Evolutionary conservation across 306 rosid genomes (phyloP).

Genomic region (Cicer judaicum): DNA sequence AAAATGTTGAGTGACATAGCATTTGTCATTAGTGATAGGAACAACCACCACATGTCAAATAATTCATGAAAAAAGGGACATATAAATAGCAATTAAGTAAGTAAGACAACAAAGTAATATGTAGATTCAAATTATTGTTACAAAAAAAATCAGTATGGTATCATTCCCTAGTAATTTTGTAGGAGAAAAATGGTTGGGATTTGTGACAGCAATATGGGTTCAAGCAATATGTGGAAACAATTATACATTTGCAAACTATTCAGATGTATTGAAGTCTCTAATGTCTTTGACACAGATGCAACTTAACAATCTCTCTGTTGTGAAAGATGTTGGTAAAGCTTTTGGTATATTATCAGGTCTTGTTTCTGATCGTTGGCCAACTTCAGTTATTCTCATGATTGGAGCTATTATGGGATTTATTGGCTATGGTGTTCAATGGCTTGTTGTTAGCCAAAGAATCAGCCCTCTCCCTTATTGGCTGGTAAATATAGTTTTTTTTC

Average conservation of each 20-base stretch:
- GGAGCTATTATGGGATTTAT: slow-evolving; percentile 53
- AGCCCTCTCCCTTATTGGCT: slow-evolving; percentile 60
- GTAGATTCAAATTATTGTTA: neutral
- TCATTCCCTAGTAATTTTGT: slow-evolving; percentile 30
- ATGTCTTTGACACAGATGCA: slow-evolving; percentile 54
- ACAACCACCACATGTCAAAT: slow-evolving; percentile 11
- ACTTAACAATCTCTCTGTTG: slow-evolving; percentile 60
- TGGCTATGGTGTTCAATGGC: slow-evolving; percentile 62
- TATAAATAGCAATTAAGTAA: slow-evolving; percentile 33
- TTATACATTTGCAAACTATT: slow-evolving; percentile 57
- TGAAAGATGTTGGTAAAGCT: slow-evolving; percentile 61
- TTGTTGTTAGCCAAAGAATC: slow-evolving; percentile 48
- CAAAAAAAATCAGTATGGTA: slow-evolving; percentile 23
- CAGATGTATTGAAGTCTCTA: slow-evolving; percentile 46
- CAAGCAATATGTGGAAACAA: slow-evolving; percentile 60
- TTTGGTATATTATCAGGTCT: slow-evolving; percentile 58
- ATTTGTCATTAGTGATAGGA: neutral
- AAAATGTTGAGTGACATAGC: neutral
- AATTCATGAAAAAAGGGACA: slow-evolving; percentile 3
- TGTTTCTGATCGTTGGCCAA: slow-evolving; percentile 49
- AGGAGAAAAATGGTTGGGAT: slow-evolving; percentile 55
- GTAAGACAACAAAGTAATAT: neutral
- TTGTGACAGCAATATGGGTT: slow-evolving; percentile 61
- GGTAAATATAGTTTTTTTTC: neutral
- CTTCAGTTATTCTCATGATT: slow-evolving; percentile 47